A percentile compares a stretch with the other conserved stretches of the same genome.
phyloP scores from a whole-genome alignment of 75 land plant genomes.

The Ceratopteris richardii region DNA sequence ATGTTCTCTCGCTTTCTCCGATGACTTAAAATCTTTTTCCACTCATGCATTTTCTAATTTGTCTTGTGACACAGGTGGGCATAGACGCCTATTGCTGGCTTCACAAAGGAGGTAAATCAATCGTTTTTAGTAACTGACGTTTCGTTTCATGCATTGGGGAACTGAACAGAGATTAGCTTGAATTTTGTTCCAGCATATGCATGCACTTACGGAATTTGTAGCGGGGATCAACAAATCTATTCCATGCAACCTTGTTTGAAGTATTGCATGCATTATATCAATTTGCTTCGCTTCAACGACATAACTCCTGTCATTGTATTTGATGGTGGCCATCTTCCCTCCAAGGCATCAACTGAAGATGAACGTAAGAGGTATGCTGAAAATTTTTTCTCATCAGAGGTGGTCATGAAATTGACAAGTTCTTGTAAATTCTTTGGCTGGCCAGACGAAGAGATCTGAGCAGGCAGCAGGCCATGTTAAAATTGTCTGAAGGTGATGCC shows the following conservation, averaged over 20 bases:
- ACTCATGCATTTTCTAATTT: no score
- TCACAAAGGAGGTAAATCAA: constrained; percentile 74
- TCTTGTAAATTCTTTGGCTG: no score
- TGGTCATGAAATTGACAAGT: no score
- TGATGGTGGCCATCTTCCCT: constrained; percentile 73
- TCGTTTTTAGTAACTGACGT: no score
- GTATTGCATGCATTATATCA: constrained; percentile 78
- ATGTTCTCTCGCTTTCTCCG: no score
- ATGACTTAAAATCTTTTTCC: constrained; percentile 1
- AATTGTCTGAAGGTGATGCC: constrained; percentile 50
- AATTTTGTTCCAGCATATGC: constrained; percentile 57
- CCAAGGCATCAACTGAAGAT: constrained; percentile 52
- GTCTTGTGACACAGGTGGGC: constrained; percentile 41
- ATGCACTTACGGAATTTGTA: constrained; percentile 72
- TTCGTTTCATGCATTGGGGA: not conserved
- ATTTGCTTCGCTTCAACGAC: constrained; percentile 53
- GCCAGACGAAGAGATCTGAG: constrained; percentile 43
- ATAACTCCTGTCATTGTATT: constrained; percentile 75
- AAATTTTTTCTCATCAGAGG: no score
- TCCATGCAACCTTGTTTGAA: constrained; percentile 37
- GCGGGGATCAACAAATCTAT: constrained; percentile 11
- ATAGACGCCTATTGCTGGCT: constrained; percentile 94
- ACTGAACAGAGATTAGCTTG: not conserved
- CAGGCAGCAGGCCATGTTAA: constrained; percentile 42
- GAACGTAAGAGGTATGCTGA: constrained; percentile 44